phyloP scores from a whole-genome alignment of 257 asterid species.

The Lycium ferocissimum region DNA sequence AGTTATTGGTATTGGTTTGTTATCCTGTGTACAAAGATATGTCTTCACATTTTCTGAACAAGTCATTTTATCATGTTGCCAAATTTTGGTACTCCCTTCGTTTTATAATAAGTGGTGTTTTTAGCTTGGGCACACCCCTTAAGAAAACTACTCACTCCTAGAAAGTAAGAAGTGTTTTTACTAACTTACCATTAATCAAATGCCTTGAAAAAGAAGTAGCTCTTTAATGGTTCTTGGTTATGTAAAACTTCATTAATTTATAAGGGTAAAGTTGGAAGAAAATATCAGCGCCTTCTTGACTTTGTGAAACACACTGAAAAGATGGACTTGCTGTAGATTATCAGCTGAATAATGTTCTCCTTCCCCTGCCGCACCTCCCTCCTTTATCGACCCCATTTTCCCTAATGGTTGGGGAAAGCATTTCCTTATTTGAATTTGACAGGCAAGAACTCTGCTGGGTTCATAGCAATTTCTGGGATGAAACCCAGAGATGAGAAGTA shows the following conservation, averaged over 20 bases:
- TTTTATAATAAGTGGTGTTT: too few species aligned
- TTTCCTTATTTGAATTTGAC: conserved; percentile 22
- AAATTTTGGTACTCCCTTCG: neutral
- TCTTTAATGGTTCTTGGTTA: too few species aligned
- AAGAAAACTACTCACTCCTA: too few species aligned
- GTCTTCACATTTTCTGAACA: neutral
- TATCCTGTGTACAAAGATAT: conserved; percentile 1
- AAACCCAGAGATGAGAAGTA: conserved; percentile 44
- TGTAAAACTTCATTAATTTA: too few species aligned
- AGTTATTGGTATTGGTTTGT: conserved; percentile 1
- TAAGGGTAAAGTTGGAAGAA: too few species aligned
- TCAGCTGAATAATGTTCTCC: conserved; percentile 4
- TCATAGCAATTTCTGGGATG: conserved; percentile 38
- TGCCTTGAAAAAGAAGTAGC: too few species aligned
- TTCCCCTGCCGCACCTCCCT: neutral
- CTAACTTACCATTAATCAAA: too few species aligned
- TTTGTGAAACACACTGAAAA: neutral
- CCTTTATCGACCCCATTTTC: neutral
- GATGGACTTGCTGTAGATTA: neutral
- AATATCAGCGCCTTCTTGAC: too few species aligned
- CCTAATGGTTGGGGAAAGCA: conserved; percentile 11
- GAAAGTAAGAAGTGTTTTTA: too few species aligned
- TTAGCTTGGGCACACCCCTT: too few species aligned
- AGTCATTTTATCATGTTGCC: conserved; percentile 7
- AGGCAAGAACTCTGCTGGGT: conserved; percentile 47